Percentiles rank a stretch among this genome's conserved stretches.
phyloP scores from a whole-genome alignment of 169 alveolate genomes.

The Eimeria acervulina region DNA sequence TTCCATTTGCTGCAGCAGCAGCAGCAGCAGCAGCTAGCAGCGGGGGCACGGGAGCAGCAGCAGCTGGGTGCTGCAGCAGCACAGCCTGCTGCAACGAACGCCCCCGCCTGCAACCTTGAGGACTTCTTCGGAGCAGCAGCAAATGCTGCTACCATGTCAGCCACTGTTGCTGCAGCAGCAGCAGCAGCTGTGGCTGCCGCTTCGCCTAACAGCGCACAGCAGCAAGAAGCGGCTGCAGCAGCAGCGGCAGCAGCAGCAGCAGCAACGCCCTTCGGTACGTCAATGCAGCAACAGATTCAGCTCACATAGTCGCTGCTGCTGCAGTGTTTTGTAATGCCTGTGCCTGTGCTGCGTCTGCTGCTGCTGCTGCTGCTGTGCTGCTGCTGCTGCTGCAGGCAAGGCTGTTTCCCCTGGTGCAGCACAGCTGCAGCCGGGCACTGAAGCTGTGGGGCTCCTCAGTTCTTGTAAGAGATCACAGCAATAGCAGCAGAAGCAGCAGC shows the following conservation, averaged over 20 bases:
- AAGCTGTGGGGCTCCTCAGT: not conserved
- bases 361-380: not conserved
- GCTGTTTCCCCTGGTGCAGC: not conserved
- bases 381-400: constrained; percentile 13
- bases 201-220: not conserved
- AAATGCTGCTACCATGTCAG: not conserved
- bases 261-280: not conserved
- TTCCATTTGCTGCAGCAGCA: not conserved
- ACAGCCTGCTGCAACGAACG: not conserved
- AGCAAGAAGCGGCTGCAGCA: not conserved
- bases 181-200: not conserved
- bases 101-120: not conserved
- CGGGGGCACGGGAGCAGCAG: not conserved
- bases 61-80: not conserved
- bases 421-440: not conserved
- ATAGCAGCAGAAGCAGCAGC: not conserved
- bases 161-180: not conserved
- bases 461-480: not conserved
- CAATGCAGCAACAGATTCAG: not conserved
- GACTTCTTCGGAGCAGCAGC: not conserved
- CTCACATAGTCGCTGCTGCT: not conserved
- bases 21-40: not conserved
- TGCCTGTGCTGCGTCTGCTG: not conserved
- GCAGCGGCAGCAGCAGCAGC: not conserved
- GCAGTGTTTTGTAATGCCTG: not conserved